Base-by-base conservation (phyloP, 176 grass and related monocot genomes). In the Musa troglodytarum region DNA sequence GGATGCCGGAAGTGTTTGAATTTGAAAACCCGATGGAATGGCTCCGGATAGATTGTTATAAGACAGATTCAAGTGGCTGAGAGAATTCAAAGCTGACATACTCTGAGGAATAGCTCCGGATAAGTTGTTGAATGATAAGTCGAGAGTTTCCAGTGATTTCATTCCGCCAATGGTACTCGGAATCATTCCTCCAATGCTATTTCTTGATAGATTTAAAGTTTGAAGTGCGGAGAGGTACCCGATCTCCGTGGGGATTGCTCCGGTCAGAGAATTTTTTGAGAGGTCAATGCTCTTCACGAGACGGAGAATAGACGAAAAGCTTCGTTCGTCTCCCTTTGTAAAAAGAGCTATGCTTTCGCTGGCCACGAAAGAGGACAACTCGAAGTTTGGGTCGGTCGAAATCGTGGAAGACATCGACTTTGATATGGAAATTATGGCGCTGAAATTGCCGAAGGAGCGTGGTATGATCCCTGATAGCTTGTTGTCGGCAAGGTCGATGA, bases 401-500 rank as follows among this genome's bases (percentile, higher is more conserved):
- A 43, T 5, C 34, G 34, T 43, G 34, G 34, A 43, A 43, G 4
- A 6, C 34, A 43, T 43, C 34, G 34, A 50, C 21, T 64, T 13
- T 14, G 24, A 67, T 20, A 8, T 23, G 17, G 26, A 21, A 21
- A 24, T 16, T n/a, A 77, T 77, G 1, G 15, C 50, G 13, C 57
- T 76, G 6, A 76, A 51, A 23, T 65, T 64, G 29, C 74, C 74
- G 52, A 64, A 64, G 8, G 29, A 26, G 20, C 12, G 11, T 26
- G 75, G 75, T 67, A 77, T 25, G 9, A 9, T 17, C 49, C 59
- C 75, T 3, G 75, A 65, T 3, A 77, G 10, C 2, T 65, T 14
- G 50, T 77, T 83, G 54, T 63, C 20, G 14, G 76, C 21, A 54
- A 83, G 55, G 73, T 83, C 81, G 10, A 83, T 23, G 9, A 83